Conservation (phyloP, 179 eudicot species). For the Sideroxylon spinosum region DNA sequence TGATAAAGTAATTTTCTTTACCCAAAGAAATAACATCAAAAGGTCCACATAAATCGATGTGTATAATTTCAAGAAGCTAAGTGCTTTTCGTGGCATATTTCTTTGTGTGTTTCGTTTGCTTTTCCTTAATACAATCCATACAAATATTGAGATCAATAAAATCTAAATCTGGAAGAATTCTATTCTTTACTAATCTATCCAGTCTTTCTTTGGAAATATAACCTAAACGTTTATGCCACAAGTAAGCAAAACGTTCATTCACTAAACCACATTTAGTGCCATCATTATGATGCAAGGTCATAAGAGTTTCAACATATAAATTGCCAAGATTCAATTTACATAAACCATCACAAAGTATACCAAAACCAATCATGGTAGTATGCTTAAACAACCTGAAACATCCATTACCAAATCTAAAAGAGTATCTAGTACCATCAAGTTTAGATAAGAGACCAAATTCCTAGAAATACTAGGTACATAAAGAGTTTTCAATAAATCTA, state of each 20-base stretch:
- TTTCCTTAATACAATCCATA: slow-evolving; percentile 7
- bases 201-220: background rate
- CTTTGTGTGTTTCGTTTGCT: background rate
- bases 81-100: slow-evolving; percentile 5
- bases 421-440: background rate
- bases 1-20: background rate
- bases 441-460: slow-evolving; percentile 16
- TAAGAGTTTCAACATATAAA: background rate
- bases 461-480: slow-evolving; percentile 10
- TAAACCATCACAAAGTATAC: slow-evolving; percentile 11
- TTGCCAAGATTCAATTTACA: slow-evolving; percentile 12
- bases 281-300: no score
- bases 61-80: slow-evolving; percentile 8
- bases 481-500: slow-evolving; percentile 15
- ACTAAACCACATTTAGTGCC: no score
- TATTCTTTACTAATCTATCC: no score
- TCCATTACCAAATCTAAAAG: slow-evolving; percentile 3
- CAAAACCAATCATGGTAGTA: background rate
- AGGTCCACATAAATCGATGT: background rate
- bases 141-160: no score
- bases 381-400: slow-evolving; percentile 13
- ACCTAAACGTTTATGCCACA: slow-evolving; percentile 4
- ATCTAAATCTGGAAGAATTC: no score
- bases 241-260: background rate
- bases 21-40: slow-evolving; percentile 11